Percentiles rank a stretch among this genome's conserved stretches.
These are phyloP conservation scores for Ophiostoma australiae DNA, from an alignment of 2,329 filamentous ascomycete genomes.

Conservation along the genomic window DNA sequence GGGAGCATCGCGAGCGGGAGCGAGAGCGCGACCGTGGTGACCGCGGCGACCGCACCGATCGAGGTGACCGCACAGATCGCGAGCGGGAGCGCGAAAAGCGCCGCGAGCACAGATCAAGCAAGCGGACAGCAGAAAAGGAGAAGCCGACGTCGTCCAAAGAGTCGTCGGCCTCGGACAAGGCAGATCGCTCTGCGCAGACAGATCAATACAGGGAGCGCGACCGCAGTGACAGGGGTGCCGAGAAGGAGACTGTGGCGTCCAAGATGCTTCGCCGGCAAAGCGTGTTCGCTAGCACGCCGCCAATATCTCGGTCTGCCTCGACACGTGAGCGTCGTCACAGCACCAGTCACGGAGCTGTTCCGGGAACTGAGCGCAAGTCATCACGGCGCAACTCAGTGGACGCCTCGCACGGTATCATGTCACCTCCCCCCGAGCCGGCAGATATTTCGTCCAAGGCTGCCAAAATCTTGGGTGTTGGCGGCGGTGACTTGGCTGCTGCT, in stretches of 20 bases:
- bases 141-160: constrained; percentile 54
- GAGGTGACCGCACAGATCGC: neutral
- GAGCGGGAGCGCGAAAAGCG: constrained; percentile 36
- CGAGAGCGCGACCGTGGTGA: neutral
- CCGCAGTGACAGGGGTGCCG: constrained; percentile 29
- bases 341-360: constrained; percentile 42
- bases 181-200: constrained; percentile 36
- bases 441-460: constrained; percentile 71
- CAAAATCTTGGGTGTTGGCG: constrained; percentile 61
- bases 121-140: constrained; percentile 50
- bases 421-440: constrained; percentile 66
- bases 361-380: constrained; percentile 36
- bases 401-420: constrained; percentile 58
- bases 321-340: constrained; percentile 59
- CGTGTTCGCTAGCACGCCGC: constrained; percentile 64
- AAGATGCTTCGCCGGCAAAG: constrained; percentile 56
- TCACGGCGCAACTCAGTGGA: constrained; percentile 67
- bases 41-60: neutral
- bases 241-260: constrained; percentile 41
- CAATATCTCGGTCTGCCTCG: constrained; percentile 64
- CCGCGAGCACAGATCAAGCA: constrained; percentile 48
- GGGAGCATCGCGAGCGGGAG: constrained; percentile 4
- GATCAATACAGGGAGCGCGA: constrained; percentile 32
- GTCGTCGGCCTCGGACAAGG: constrained; percentile 52
- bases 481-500: constrained; percentile 49